Conservation (phyloP, 306 rosid species). For the Macrotyloma uniflorum region DNA sequence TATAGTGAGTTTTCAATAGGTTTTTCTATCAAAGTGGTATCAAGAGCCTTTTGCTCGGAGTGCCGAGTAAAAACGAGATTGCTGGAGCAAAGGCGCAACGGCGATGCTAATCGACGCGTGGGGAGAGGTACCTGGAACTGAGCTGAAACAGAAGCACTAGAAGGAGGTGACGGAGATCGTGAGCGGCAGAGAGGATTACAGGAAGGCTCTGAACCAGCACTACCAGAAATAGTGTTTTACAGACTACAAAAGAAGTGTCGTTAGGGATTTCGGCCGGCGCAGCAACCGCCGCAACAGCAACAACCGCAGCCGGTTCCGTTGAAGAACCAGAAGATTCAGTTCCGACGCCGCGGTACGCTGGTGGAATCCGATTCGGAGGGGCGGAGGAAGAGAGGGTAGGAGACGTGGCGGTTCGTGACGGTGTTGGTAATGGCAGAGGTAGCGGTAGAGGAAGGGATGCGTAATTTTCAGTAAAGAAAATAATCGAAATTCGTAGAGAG, state of each 20-base stretch:
- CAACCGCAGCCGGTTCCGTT: slow-evolving; percentile 15
- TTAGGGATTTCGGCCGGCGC: slow-evolving; percentile 63
- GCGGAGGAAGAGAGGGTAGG: no score
- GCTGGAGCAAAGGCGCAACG: slow-evolving; percentile 98
- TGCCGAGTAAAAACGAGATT: no score
- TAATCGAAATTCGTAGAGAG: no score
- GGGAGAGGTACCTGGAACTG: slow-evolving; percentile 95
- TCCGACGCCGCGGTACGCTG: slow-evolving; percentile 43
- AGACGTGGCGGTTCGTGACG: no score
- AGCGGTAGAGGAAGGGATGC: no score
- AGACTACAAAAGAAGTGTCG: slow-evolving; percentile 59
- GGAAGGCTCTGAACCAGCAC: slow-evolving; percentile 54
- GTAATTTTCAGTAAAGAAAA: no score
- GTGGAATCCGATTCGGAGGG: slow-evolving; percentile 49
- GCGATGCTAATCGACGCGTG: slow-evolving; percentile 93
- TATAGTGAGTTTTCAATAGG: no score
- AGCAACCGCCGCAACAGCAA: slow-evolving; percentile 37
- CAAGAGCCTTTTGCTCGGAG: no score
- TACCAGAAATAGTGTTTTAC: slow-evolving; percentile 35
- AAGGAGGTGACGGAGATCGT: slow-evolving; percentile 94
- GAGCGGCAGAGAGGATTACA: slow-evolving; percentile 71
- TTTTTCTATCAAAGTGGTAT: no score
- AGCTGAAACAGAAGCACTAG: slow-evolving; percentile 99
- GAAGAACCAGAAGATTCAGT: slow-evolving; percentile 56
- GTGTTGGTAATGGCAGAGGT: no score